A percentile compares a stretch with the other conserved stretches of the same genome.
Conservation (phyloP, 768 basidiomycete species). For the Naganishia kalamii region DNA sequence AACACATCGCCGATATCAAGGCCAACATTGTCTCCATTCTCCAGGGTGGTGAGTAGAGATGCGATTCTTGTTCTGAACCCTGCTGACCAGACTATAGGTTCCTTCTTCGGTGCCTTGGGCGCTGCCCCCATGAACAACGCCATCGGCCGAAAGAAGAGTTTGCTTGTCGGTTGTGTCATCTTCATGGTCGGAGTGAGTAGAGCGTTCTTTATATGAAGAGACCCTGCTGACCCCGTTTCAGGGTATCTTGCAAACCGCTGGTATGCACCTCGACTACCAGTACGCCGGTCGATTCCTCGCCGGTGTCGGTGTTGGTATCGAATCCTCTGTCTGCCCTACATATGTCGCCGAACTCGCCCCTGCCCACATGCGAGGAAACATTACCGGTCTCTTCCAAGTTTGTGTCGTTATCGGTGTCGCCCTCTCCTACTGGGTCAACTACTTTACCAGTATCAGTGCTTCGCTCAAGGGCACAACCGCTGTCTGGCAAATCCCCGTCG, state of each 20-base stretch:
- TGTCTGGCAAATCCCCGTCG: conserved; percentile 36
- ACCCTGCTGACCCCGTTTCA: not conserved
- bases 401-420: conserved; percentile 70
- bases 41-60: conserved; percentile 53
- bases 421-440: conserved; percentile 18
- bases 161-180: conserved; percentile 58
- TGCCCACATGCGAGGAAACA: conserved; percentile 75
- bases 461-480: conserved; percentile 17
- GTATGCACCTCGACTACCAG: conserved; percentile 60
- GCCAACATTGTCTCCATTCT: conserved; percentile 79
- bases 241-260: conserved; percentile 66
- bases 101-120: conserved; percentile 73
- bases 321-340: conserved; percentile 65
- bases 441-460: conserved; percentile 20
- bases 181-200: conserved; percentile 51
- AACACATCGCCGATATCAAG: conserved; percentile 54
- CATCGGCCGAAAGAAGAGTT: conserved; percentile 62
- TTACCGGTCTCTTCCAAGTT: conserved; percentile 79
- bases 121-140: conserved; percentile 32
- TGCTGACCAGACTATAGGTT: conserved; percentile 23
- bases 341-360: conserved; percentile 83
- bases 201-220: not conserved
- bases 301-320: conserved; percentile 63
- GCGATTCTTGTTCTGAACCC: not conserved
- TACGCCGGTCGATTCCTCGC: conserved; percentile 74